Evolutionary conservation across 1,139 yeast species (phyloP).

Genomic region (Pichia sp.): DNA sequence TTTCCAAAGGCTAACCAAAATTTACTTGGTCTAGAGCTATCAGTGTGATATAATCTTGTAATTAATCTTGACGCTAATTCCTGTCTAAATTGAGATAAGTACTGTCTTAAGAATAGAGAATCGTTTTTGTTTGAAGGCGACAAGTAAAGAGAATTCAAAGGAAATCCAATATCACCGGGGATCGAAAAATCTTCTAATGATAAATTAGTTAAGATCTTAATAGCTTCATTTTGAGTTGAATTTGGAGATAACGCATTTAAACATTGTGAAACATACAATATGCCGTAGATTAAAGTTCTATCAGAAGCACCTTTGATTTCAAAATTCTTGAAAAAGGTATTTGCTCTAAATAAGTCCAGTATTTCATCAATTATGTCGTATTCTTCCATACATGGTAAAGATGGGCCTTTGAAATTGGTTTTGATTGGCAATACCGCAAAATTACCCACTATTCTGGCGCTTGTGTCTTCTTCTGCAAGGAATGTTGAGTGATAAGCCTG

Average conservation of each 20-base stretch:
- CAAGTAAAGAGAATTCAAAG: conserved; percentile 74
- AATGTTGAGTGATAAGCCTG: conserved; percentile 91
- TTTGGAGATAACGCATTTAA: conserved; percentile 50
- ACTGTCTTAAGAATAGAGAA: conserved; percentile 69
- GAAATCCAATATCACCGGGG: conserved; percentile 95
- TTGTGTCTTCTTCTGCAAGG: conserved; percentile 51
- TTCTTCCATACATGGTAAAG: conserved; percentile 73
- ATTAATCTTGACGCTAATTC: conserved; percentile 80
- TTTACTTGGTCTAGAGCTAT: conserved; percentile 53
- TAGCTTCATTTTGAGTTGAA: conserved; percentile 55
- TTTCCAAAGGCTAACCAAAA: conserved; percentile 95
- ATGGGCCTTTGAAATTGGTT: conserved; percentile 85
- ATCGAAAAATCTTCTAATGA: conserved; percentile 83
- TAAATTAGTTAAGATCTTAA: conserved; percentile 66
- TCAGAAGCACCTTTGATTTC: conserved; percentile 96
- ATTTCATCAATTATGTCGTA: conserved; percentile 91
- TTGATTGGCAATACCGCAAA: conserved; percentile 75
- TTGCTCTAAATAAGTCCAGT: conserved; percentile 87
- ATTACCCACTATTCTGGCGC: conserved; percentile 50
- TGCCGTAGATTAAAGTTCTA: conserved; percentile 93
- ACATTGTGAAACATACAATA: conserved; percentile 81
- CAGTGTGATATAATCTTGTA: conserved; percentile 60
- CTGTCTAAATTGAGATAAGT: conserved; percentile 89
- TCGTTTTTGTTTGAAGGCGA: conserved; percentile 73
- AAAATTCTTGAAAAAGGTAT: conserved; percentile 91